Base-by-base conservation (phyloP, 345 rosid genomes). In the Anastatica hierochuntica region DNA sequence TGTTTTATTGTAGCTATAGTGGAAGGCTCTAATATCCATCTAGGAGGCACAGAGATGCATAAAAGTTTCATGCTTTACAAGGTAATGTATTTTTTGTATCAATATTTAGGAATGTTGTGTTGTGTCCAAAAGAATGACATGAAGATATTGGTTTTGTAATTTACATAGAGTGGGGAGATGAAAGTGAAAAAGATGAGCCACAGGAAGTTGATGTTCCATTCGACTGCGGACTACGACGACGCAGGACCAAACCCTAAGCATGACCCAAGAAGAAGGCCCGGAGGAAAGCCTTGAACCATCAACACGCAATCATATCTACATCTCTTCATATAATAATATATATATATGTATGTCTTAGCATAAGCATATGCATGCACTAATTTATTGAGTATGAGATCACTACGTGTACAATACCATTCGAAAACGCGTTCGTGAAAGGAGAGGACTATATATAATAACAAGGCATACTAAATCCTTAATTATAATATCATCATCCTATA, bases 241-340 rank as follows among this genome's bases (percentile, higher is more conserved):
- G 56, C 80, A 19, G 82, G 90, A 19, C 55, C 95, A 9, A 85
- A 80, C 66, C 61, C 67, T 14, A 85, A 49, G 60, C 95, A 85
- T 37, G 84, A 78, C 20, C 95, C 95, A 3, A 75, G 64, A 49
- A 74, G 49, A 52, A 74, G 58, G 69, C 67, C 77, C 8, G 73
- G 72, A 30, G 65, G 65, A 60, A 66, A 54, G 38, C 57, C 75
- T 40, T 75, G 64, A 74, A 18, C 16, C 10, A 36, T 10, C 24
- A 21, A 21, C 24, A 21, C 5, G 5, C 24, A 21, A 21, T 21
- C 24, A 21, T 21, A 2, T 21, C 24, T n/a, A n/a, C n/a, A n/a
- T 21, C 24, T 21, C 24, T n/a, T n/a, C n/a, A n/a, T n/a, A n/a
- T n/a, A n/a, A n/a, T n/a, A n/a, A n/a, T n/a, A n/a, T n/a, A n/a